phyloP scores from a whole-genome alignment of 2,329 filamentous ascomycete species.

The Pseudodiploospora longispora region DNA sequence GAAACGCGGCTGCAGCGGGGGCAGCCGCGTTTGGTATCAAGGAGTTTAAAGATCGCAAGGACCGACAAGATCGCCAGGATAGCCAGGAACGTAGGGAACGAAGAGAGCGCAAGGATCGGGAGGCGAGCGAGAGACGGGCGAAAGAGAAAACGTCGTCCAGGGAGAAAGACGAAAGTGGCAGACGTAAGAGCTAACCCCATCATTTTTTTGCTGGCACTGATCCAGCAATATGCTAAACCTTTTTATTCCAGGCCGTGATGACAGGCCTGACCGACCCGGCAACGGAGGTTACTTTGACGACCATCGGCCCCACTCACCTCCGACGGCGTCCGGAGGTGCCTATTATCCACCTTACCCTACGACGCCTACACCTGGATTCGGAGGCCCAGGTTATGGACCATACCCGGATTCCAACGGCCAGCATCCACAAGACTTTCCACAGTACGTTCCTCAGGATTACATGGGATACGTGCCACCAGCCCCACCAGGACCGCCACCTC shows the following conservation, averaged over 20 bases:
- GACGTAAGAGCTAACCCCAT: conserved; percentile 16
- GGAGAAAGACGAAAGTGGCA: conserved; percentile 10
- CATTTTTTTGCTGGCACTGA: not conserved
- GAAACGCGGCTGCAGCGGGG: conserved; percentile 48
- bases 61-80: conserved; percentile 17
- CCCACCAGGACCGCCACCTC: conserved; percentile 19
- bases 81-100: conserved; percentile 25
- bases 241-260: not conserved
- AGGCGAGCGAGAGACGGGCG: conserved; percentile 13
- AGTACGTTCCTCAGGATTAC: conserved; percentile 37
- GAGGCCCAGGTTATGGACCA: conserved; percentile 18
- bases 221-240: not conserved
- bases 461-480: conserved; percentile 32
- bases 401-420: conserved; percentile 20
- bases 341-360: conserved; percentile 37
- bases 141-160: conserved; percentile 2
- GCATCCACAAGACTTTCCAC: conserved; percentile 26
- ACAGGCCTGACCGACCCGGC: not conserved
- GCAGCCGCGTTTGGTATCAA: conserved; percentile 57
- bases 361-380: conserved; percentile 16
- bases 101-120: conserved; percentile 25
- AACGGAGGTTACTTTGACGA: conserved; percentile 28
- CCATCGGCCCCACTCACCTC: conserved; percentile 36
- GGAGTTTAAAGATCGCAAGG: conserved; percentile 45
- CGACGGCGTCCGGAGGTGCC: conserved; percentile 43